phyloP scores from a whole-genome alignment of 495 filamentous ascomycete species.

The Trichocladium uniseriatum region DNA sequence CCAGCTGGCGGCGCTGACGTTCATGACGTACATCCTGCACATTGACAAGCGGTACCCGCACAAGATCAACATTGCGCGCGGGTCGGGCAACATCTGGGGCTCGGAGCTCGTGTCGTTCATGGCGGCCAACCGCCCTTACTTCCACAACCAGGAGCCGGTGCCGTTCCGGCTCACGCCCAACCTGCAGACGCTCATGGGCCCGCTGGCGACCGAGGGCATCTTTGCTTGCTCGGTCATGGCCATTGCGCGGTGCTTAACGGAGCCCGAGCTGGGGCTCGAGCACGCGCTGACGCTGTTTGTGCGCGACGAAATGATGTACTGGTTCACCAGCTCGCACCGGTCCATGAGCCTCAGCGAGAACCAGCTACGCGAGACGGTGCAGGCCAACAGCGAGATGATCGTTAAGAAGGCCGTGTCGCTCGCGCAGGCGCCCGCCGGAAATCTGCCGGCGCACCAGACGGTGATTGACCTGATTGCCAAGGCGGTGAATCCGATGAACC shows the following conservation, averaged over 20 bases:
- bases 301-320: constrained; percentile 95
- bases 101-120: constrained; percentile 84
- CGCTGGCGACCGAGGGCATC: constrained; percentile 88
- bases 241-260: constrained; percentile 90
- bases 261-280: constrained; percentile 81
- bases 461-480: constrained; percentile 82
- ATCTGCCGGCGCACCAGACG: constrained; percentile 89
- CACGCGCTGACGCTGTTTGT: constrained; percentile 90
- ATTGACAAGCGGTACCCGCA: constrained; percentile 91
- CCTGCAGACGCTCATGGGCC: constrained; percentile 89
- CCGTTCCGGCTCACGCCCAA: constrained; percentile 97
- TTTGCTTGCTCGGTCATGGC: constrained; percentile 89
- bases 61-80: constrained; percentile 85
- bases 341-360: constrained; percentile 47
- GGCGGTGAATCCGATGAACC: constrained; percentile 76
- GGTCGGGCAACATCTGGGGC: constrained; percentile 90
- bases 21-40: constrained; percentile 97
- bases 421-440: constrained; percentile 52
- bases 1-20: constrained; percentile 90
- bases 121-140: constrained; percentile 68
- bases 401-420: constrained; percentile 81
- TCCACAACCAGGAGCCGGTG: constrained; percentile 89
- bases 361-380: constrained; percentile 76
- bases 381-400: constrained; percentile 78
- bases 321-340: constrained; percentile 79